These are phyloP conservation scores for Phytophthora pseudosyringae DNA, from an alignment of 352 stramenopile genomes.

Conservation along the genomic window DNA sequence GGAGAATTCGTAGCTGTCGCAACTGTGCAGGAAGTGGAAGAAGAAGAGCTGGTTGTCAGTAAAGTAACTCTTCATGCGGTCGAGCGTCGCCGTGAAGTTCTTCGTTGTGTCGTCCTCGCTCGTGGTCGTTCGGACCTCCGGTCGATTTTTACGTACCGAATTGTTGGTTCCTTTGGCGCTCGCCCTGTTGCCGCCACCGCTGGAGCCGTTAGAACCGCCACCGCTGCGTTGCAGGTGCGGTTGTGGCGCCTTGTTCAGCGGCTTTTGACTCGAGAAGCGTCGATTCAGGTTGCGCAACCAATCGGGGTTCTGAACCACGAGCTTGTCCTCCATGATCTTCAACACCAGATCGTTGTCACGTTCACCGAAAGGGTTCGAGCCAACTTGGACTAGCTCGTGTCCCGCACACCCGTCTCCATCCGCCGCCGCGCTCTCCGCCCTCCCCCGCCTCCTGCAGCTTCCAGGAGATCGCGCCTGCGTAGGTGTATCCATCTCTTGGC, in stretches of 20 bases:
- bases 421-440: not conserved
- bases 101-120: conserved; percentile 28
- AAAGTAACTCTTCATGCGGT: conserved; percentile 50
- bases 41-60: conserved; percentile 82
- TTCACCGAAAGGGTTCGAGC: conserved; percentile 72
- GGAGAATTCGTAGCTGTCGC: conserved; percentile 71
- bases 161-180: conserved; percentile 21
- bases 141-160: conserved; percentile 14
- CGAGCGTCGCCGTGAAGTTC: conserved; percentile 33
- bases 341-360: conserved; percentile 74
- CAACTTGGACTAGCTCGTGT: conserved; percentile 66
- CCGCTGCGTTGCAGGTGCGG: not conserved
- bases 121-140: not conserved
- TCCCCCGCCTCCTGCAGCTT: conserved; percentile 3
- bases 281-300: conserved; percentile 72
- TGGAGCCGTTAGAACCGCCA: too few relatives aligned
- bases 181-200: conserved; percentile 7
- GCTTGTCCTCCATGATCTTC: conserved; percentile 76
- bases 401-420: conserved; percentile 1
- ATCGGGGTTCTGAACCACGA: conserved; percentile 70
- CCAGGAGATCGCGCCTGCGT: not conserved
- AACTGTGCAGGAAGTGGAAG: conserved; percentile 70
- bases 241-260: conserved; percentile 27
- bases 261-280: conserved; percentile 68
- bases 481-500: conserved; percentile 21